These are phyloP conservation scores for Massarina eburnea DNA, from an alignment of 2,329 filamentous ascomycete species.

Conservation along the genomic window DNA sequence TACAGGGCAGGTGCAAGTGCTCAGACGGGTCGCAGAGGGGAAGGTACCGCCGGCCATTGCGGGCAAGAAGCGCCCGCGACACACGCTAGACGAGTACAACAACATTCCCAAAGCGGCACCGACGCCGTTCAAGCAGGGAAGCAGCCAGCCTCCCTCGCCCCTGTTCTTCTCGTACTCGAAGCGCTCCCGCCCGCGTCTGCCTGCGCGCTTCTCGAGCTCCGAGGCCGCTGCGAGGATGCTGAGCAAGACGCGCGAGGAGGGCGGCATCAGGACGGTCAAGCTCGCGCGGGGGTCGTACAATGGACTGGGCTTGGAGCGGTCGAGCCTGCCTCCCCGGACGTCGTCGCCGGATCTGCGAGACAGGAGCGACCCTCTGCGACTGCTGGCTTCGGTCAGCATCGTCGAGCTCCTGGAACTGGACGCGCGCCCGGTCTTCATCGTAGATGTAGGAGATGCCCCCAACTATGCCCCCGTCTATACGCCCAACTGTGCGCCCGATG, in stretches of 20 bases:
- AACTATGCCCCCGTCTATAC: too few relatives aligned
- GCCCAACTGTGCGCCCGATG: conserved; percentile 55
- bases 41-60: conserved; percentile 20
- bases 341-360: conserved; percentile 56
- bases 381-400: conserved; percentile 66
- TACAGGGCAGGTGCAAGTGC: too few relatives aligned
- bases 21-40: too few relatives aligned
- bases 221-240: conserved; percentile 62
- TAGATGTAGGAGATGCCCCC: conserved; percentile 65
- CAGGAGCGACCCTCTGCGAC: conserved; percentile 53
- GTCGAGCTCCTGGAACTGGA: conserved; percentile 76
- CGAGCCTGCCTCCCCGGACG: conserved; percentile 51
- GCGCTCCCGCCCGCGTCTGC: conserved; percentile 47
- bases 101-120: conserved; percentile 18
- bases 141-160: conserved; percentile 48
- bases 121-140: conserved; percentile 15
- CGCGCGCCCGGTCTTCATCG: conserved; percentile 72
- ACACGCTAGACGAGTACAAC: conserved; percentile 41
- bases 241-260: conserved; percentile 54
- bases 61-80: conserved; percentile 33
- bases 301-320: conserved; percentile 53
- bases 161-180: conserved; percentile 56
- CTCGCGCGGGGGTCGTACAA: conserved; percentile 51
- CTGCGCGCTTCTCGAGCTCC: conserved; percentile 59
- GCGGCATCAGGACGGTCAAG: conserved; percentile 54